Base-by-base conservation (phyloP, 495 filamentous ascomycete species). In the Hypoxylon perforatum region DNA sequence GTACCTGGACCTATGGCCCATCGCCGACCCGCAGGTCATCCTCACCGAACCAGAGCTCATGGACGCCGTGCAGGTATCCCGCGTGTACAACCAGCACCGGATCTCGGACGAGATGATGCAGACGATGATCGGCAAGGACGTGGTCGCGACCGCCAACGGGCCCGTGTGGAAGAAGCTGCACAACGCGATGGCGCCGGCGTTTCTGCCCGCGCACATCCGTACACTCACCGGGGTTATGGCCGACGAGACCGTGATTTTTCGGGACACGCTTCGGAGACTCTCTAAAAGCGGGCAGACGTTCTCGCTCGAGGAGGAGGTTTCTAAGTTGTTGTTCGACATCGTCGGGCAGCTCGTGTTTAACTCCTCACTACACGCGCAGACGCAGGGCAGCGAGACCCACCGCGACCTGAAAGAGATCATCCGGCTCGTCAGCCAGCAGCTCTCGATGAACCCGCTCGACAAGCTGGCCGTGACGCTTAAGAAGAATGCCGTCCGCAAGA, bases 1-100 rank as follows among this genome's bases (percentile, higher is more conserved):
- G 46, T 73, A 70, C 28, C 58, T 73, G 14, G 70, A 73, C 33
- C 47, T 73, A 14, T 73, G 66, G 70, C 70, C 70, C 6, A 36
- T 70, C 18, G 66, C 63, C 17, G 66, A 67, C 5, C 44, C 50
- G n/a, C 63, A 67, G 23, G 49, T 70, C 38, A 50, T 73, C 39
- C 57, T 57, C 46, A 56, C 52, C 23, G 35, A 57, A 7, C 59
- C 66, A 23, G 70, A 70, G 12, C 42, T 64, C 2, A 64, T 61
- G 30, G 65, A 61, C 21, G 36, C 56, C n/a, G 45, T 57, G 15
- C 62, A 61, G 25, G 63, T 64, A 12, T 45, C 54, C 1, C 57
- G 58, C 9, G 25, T 55, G 12, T 67, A 51, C 25, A 57, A 66
- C 19, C 25, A 60, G 39, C 60, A 63, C 45, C 30, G 56, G 7